Evolutionary conservation across 768 basidiomycete species (phyloP).

Genomic region (Sarcomyxa edulis): DNA sequence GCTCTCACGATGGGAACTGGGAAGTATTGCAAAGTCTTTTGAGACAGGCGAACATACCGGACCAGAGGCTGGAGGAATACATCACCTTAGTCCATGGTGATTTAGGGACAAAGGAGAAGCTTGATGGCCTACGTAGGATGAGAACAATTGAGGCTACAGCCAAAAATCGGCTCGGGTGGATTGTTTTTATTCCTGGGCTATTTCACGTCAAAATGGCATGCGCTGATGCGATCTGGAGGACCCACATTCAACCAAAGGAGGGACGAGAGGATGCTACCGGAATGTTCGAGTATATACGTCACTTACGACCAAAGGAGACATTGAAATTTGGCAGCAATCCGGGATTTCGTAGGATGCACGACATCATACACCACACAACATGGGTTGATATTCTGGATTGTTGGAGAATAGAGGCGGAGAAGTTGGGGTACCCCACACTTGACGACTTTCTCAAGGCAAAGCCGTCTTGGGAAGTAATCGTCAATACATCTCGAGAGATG

Average conservation of each 20-base stretch:
- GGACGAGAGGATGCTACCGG: constrained; percentile 10
- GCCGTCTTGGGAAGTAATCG: constrained; percentile 16
- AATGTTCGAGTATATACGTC: constrained; percentile 7
- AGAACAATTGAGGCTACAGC: neutral
- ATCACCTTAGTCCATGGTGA: constrained; percentile 13
- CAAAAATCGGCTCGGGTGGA: constrained; percentile 11
- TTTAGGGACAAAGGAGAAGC: constrained; percentile 11
- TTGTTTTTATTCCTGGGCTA: constrained; percentile 16
- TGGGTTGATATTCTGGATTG: constrained; percentile 11
- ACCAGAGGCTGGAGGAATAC: neutral
- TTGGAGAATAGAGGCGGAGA: constrained; percentile 18
- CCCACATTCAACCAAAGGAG: constrained; percentile 13
- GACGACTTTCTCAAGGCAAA: constrained; percentile 14
- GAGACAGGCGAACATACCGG: constrained; percentile 4
- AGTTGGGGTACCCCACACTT: constrained; percentile 6
- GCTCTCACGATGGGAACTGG: too few species aligned
- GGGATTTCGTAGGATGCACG: constrained; percentile 22
- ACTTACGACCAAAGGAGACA: constrained; percentile 19
- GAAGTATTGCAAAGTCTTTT: too few species aligned
- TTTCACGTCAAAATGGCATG: constrained; percentile 24
- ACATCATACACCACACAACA: constrained; percentile 17
- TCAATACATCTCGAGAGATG: constrained; percentile 9
- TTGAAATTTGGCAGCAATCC: constrained; percentile 17
- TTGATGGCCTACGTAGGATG: neutral
- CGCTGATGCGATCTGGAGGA: constrained; percentile 18